Conservation (phyloP, 768 basidiomycete genomes). For the Lactifluus echinatus region DNA sequence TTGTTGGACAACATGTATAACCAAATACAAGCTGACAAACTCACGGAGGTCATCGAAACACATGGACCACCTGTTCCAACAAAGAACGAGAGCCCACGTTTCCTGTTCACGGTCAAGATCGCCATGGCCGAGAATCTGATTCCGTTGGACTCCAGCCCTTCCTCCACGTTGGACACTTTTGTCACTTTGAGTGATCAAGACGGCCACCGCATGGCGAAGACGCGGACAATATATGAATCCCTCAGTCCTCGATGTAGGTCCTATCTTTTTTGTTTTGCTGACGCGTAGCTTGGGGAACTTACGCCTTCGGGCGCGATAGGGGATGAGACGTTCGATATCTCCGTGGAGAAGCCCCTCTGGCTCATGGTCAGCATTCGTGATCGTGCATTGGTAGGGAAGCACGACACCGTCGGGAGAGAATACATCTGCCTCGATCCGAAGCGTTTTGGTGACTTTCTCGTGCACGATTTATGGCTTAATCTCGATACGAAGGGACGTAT, state of each 20-base stretch:
- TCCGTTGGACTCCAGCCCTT: slow-evolving; percentile 63
- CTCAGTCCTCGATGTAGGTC: slow-evolving; percentile 80
- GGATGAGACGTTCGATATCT: slow-evolving; percentile 96
- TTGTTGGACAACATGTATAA: slow-evolving; percentile 92
- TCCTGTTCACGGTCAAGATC: slow-evolving; percentile 91
- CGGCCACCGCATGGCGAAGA: slow-evolving; percentile 86
- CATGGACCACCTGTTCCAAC: slow-evolving; percentile 62
- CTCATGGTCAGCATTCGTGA: slow-evolving; percentile 93
- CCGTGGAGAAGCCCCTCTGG: slow-evolving; percentile 92
- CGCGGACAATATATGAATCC: slow-evolving; percentile 90
- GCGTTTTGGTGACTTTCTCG: slow-evolving; percentile 79
- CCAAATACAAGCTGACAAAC: slow-evolving; percentile 82
- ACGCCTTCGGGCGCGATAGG: slow-evolving; percentile 38
- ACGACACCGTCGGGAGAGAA: slow-evolving; percentile 83
- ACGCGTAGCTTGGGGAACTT: slow-evolving; percentile 7
- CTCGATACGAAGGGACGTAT: slow-evolving; percentile 82
- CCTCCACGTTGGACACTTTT: slow-evolving; percentile 83
- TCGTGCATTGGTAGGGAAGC: slow-evolving; percentile 84
- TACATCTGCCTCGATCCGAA: slow-evolving; percentile 89
- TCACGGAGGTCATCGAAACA: slow-evolving; percentile 52
- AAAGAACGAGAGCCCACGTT: slow-evolving; percentile 57
- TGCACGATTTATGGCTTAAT: slow-evolving; percentile 89
- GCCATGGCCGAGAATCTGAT: slow-evolving; percentile 86
- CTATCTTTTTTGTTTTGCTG: background rate
- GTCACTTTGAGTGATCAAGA: slow-evolving; percentile 91